Evolutionary conservation across 2,329 filamentous ascomycete genomes (phyloP), one percentile per base, ranked within the genome.

Genomic region (Xylariaceae sp.): DNA sequence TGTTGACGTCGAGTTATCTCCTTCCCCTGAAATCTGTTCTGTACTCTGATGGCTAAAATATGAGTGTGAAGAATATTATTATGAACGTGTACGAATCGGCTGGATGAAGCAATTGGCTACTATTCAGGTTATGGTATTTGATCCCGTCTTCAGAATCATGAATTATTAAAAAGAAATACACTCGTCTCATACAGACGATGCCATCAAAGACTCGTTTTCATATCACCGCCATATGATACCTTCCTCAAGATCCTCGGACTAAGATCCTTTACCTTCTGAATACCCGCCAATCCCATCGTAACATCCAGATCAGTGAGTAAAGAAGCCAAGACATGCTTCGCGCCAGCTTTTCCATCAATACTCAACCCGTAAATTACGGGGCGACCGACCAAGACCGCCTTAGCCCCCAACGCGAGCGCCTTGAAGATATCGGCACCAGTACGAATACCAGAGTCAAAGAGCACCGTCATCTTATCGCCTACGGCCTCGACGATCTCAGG

Each of bases 401-500:
- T 82, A 2, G 81, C 84, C 3, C 83, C 76, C 71, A 81, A 54
- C 72, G 76, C 64, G 73, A 79, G 67, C 1, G 80, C 81, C 63
- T 84, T 84, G 72, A 88, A 73, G 1, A 86, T 79, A 64, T 87
- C 84, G 0, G 82, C 81, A 1, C 83, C 84, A 39, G 80, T 75
- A n/a, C 81, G 77, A 37, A 87, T 77, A 0, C 84, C 85, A 67
- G 65, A 79, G 65, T 89, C 87, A 13, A 88, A 80, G 49, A 88
- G 77, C 17, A 89, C 76, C 0, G 80, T 80, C n/a, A 87, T 74
- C 59, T 77, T 78, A 15, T 78, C 77, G 1, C 86, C 82, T 0
- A 85, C 85, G 0, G 82, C 83, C 3, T 85, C 82, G 61, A 83
- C 81, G 62, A 88, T 83, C 64, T 84, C 78, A 0, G 82, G 80